These are phyloP conservation scores for Capsicum rhomboideum DNA, from an alignment of 257 asterid species.

Conservation along the genomic window DNA sequence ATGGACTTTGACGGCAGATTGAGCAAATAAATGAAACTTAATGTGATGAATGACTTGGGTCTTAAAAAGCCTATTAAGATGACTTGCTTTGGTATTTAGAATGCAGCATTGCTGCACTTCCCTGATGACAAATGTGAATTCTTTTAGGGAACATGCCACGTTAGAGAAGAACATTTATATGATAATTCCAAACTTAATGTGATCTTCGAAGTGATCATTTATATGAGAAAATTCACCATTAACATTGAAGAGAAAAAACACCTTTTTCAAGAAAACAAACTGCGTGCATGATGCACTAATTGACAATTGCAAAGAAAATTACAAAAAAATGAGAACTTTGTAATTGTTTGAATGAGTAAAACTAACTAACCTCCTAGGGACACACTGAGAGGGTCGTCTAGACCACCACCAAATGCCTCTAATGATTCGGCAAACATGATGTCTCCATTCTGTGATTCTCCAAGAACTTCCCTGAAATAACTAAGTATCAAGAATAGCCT, in stretches of 20 bases:
- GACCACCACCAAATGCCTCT: slow-evolving; percentile 94
- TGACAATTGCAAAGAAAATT: neutral
- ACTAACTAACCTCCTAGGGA: slow-evolving; percentile 68
- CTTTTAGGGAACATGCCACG: neutral
- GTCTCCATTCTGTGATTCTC: slow-evolving; percentile 71
- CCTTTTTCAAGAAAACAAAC: neutral
- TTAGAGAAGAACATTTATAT: neutral
- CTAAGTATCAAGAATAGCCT: neutral
- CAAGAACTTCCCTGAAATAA: slow-evolving; percentile 67
- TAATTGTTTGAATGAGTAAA: neutral
- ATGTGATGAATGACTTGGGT: neutral
- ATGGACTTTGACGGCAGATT: neutral
- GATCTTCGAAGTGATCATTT: neutral
- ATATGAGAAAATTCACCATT: neutral
- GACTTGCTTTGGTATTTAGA: neutral
- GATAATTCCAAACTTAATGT: neutral
- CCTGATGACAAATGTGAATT: neutral
- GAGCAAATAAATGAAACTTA: neutral
- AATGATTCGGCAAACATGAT: slow-evolving; percentile 69
- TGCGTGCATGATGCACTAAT: neutral
- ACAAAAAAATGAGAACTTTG: neutral
- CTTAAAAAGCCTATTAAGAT: neutral
- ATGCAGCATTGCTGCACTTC: neutral
- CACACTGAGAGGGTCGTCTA: slow-evolving; percentile 86
- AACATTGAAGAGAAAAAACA: neutral